These are phyloP conservation scores for Arabidopsis arenosa DNA, from an alignment of 345 rosid species.

Conservation along the genomic window DNA sequence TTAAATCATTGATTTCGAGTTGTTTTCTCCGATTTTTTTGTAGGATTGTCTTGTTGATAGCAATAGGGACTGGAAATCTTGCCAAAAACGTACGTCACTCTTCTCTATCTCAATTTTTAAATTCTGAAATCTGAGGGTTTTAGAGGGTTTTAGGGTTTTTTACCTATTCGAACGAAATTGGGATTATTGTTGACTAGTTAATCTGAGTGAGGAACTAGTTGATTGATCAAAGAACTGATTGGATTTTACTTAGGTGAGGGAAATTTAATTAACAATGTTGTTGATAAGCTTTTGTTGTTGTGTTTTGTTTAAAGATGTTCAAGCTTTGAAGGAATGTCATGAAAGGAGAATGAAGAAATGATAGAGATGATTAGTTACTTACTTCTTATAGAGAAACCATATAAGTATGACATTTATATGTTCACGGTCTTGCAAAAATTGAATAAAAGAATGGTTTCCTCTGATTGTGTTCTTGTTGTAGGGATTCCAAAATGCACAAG, in stretches of 20 bases:
- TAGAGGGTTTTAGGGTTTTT: conserved; percentile 22
- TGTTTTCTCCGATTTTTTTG: conserved; percentile 9
- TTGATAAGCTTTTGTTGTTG: conserved; percentile 12
- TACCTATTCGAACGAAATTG: background rate
- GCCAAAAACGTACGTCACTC: conserved; percentile 65
- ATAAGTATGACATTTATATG: background rate
- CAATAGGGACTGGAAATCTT: conserved; percentile 85
- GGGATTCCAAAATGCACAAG: background rate
- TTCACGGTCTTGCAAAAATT: background rate
- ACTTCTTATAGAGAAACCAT: conserved; percentile 20
- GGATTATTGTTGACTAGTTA: background rate
- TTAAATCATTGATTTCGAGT: conserved; percentile 33
- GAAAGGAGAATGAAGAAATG: conserved; percentile 48
- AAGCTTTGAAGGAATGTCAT: conserved; percentile 43
- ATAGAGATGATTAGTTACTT: conserved; percentile 22
- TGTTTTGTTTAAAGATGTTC: conserved; percentile 45
- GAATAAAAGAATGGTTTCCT: background rate
- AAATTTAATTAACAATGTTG: background rate
- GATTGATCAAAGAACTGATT: conserved; percentile 8
- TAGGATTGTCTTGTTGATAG: conserved; percentile 80
- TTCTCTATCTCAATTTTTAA: background rate
- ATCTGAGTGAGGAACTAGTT: background rate
- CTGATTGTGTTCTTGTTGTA: background rate
- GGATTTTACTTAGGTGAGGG: background rate
- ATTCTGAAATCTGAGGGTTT: conserved; percentile 24